Conservation (phyloP, 2,329 filamentous ascomycete genomes). For the Alternaria brassicae region DNA sequence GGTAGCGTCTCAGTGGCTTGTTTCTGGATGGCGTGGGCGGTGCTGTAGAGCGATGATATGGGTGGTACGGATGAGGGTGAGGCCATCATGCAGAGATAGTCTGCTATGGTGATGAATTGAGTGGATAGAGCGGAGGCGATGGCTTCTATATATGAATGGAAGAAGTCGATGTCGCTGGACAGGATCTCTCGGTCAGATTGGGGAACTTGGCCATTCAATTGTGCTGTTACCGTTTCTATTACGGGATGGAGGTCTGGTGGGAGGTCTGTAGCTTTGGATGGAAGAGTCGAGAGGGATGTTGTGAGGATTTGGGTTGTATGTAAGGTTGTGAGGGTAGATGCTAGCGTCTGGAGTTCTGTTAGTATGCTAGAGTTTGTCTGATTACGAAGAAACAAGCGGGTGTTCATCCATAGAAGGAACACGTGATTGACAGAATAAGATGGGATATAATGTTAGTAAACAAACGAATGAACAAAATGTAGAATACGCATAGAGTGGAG, state of each 20-base stretch:
- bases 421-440: no score
- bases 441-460: not conserved
- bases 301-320: constrained; percentile 47
- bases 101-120: constrained; percentile 39
- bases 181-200: constrained; percentile 50
- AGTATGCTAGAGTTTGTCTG: not conserved
- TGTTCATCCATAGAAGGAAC: no score
- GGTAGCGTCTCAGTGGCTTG: constrained; percentile 27
- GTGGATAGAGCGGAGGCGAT: constrained; percentile 47
- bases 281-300: constrained; percentile 44
- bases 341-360: constrained; percentile 45
- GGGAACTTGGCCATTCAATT: constrained; percentile 48
- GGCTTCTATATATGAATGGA: constrained; percentile 49
- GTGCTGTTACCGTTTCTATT: constrained; percentile 53
- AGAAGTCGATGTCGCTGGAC: constrained; percentile 48
- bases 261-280: constrained; percentile 46
- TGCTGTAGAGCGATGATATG: constrained; percentile 16
- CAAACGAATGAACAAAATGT: not conserved
- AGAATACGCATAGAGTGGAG: not conserved
- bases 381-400: not conserved
- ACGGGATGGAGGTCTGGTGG: constrained; percentile 53
- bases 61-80: constrained; percentile 26
- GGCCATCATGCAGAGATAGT: constrained; percentile 45
- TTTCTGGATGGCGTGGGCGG: constrained; percentile 17
- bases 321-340: constrained; percentile 41